A percentile compares a stretch with the other conserved stretches of the same genome.
Conservation (phyloP, 306 rosid genomes). For the Ammopiptanthus mongolicus region DNA sequence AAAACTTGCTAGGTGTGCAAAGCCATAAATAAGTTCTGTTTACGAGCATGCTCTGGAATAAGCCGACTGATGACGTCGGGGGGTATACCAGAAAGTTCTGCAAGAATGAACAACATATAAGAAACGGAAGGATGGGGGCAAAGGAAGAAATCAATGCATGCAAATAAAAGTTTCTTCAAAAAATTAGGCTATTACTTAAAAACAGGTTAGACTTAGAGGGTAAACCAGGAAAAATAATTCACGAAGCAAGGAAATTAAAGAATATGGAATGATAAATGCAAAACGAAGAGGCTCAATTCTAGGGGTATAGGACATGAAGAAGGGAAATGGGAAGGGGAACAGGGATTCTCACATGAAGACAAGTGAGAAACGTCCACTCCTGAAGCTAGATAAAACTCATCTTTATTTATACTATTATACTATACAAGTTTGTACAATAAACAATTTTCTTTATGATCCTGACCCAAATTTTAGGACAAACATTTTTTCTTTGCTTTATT, state of each 20-base stretch:
- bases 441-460: not conserved
- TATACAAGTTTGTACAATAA: not conserved
- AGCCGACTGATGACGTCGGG: conserved; percentile 64
- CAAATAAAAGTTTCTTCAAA: not conserved
- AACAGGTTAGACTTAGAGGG: not conserved
- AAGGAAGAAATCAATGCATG: not conserved
- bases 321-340: not conserved
- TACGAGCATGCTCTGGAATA: conserved; percentile 95
- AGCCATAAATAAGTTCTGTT: conserved; percentile 95
- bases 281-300: not conserved
- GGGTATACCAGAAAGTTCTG: conserved; percentile 87
- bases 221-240: not conserved
- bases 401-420: not conserved
- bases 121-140: not conserved
- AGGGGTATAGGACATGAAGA: not conserved
- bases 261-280: not conserved
- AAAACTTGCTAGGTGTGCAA: conserved; percentile 64
- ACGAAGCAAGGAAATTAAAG: not conserved
- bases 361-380: not conserved
- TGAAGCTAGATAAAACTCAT: not conserved
- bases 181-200: not conserved
- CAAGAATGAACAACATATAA: conserved; percentile 17
- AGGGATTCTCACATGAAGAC: not conserved
- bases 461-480: not conserved
- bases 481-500: not conserved